Evolutionary conservation across 305 asterid genomes (phyloP), one percentile per base, ranked within the genome.

Genomic region (Fraxinus platypoda): DNA sequence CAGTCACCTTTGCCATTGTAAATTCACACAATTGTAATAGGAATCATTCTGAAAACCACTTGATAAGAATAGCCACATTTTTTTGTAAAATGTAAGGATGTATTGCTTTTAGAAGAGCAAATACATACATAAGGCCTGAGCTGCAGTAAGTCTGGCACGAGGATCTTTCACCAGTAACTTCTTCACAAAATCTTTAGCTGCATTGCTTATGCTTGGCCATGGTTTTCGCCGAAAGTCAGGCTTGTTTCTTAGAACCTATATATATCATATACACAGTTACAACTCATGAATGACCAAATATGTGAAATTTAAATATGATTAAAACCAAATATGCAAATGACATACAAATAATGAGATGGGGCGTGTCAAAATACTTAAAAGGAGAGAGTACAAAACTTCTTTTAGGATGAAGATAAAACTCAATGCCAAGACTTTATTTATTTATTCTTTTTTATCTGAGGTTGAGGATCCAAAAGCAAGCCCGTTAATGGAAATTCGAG

Each of bases 191-290:
- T 97, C 99, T 89, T 93, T 92, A 81, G 99, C 99, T 38, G 93
- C 89, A 83, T 82, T 85, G 88, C 97, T 97, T 81, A 93, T 91
- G 80, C 89, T 91, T 73, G 98, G 95, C 99, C 99, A 97, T 80
- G 99, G 99, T 85, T 93, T 97, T 81, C 98, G 98, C 76, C 93
- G 90, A 87, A 94, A 97, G 82, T 97, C 99, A 1, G 99, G 99
- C 89, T 93, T 94, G 89, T 94, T 97, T 90, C 92, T 89, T 62
- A 97, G 88, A 83, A 97, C 99, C 99, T 97, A 82, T 78, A 68
- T 79, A 81, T 68, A 81, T 19, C 70, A 79, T 78, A 77, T 3
- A 49, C 15, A 66, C 21, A 75, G n/a, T 21, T 8, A 38, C 25
- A 72, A 75, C 43, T 23, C 15, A 54, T 66, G 71, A n/a, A 23